Percentiles rank a stretch among this genome's conserved stretches.
phyloP scores from a whole-genome alignment of 768 basidiomycete species.

The Serendipita vermifera region DNA sequence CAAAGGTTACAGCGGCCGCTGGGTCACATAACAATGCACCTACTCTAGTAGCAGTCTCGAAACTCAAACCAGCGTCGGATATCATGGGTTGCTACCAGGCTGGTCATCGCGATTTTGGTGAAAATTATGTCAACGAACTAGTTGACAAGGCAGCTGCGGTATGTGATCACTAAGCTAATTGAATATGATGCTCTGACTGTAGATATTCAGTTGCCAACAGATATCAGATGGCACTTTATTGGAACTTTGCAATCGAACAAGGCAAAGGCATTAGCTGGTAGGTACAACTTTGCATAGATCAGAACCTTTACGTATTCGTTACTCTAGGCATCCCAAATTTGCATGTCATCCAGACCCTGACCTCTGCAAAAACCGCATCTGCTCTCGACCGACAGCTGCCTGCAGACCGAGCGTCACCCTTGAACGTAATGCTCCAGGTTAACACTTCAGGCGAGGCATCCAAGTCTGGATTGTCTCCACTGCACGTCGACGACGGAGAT shows the following conservation, averaged over 20 bases:
- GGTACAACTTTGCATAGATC: slow-evolving; percentile 16
- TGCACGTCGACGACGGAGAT: slow-evolving; percentile 22
- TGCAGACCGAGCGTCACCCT: slow-evolving; percentile 37
- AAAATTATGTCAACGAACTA: slow-evolving; percentile 93
- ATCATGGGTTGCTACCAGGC: slow-evolving; percentile 68
- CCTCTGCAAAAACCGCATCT: slow-evolving; percentile 66
- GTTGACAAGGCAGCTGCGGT: slow-evolving; percentile 72
- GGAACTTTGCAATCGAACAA: slow-evolving; percentile 91
- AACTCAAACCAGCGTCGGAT: slow-evolving; percentile 81
- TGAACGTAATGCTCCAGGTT: slow-evolving; percentile 81
- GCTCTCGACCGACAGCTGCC: slow-evolving; percentile 64
- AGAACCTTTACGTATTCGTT: neutral
- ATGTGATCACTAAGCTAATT: slow-evolving; percentile 19
- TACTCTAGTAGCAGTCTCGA: slow-evolving; percentile 78
- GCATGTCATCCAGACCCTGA: slow-evolving; percentile 72
- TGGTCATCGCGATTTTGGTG: slow-evolving; percentile 86
- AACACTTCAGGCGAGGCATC: slow-evolving; percentile 90
- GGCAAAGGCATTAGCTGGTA: slow-evolving; percentile 75
- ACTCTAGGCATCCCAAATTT: slow-evolving; percentile 73
- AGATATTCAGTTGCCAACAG: slow-evolving; percentile 53
- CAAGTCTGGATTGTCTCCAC: slow-evolving; percentile 73
- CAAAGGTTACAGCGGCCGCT: slow-evolving; percentile 31
- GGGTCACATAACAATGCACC: slow-evolving; percentile 23
- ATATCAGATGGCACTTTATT: slow-evolving; percentile 96
- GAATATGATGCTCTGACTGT: neutral